Evolutionary conservation across 495 filamentous ascomycete species (phyloP).

Genomic region (Neurospora cerealis): DNA sequence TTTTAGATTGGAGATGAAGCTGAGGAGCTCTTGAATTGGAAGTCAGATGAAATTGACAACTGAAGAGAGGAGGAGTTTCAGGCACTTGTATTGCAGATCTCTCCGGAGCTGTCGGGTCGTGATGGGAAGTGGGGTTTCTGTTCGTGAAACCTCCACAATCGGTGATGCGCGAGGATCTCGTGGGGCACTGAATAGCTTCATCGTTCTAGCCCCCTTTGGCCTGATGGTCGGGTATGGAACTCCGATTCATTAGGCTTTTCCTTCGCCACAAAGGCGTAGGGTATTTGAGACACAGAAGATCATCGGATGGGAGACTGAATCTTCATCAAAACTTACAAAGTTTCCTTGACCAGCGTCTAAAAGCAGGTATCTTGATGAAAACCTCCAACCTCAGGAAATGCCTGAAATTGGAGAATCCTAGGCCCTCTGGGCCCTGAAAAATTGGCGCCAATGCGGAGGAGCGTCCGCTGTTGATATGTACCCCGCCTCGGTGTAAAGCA

Average conservation of each 20-base stretch:
- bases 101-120: background rate
- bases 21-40: background rate
- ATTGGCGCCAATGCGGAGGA: background rate
- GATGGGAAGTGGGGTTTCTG: background rate
- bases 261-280: background rate
- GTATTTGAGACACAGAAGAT: background rate
- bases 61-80: background rate
- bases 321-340: background rate
- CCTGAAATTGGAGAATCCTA: background rate
- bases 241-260: background rate
- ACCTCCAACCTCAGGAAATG: background rate
- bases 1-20: background rate
- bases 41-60: background rate
- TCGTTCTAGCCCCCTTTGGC: background rate
- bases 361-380: background rate
- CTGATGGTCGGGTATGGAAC: background rate
- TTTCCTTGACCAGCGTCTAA: too few species aligned
- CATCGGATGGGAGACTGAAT: too few species aligned
- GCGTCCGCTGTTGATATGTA: background rate
- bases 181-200: background rate
- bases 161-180: background rate
- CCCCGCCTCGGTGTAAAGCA: background rate
- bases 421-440: background rate
- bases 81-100: background rate
- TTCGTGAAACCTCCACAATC: background rate